phyloP scores from a whole-genome alignment of 2,329 filamentous ascomycete species.

The Metarhizium album region DNA sequence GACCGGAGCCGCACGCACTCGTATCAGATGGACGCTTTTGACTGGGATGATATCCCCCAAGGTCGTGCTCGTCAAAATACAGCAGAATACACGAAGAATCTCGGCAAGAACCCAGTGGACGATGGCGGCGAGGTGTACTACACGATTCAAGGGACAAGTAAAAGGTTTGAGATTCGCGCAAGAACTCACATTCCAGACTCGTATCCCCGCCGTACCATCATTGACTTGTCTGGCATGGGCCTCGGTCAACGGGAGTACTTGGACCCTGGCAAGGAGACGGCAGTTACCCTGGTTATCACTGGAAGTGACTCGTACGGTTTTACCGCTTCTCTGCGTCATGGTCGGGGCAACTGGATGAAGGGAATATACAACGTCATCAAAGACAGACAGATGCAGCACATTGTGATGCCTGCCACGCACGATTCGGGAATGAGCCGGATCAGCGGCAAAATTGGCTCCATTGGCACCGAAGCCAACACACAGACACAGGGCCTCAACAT shows the following conservation, averaged over 20 bases:
- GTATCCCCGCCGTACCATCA: constrained; percentile 16
- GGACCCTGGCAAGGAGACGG: constrained; percentile 18
- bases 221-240: constrained; percentile 21
- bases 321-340: constrained; percentile 18
- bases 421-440: constrained; percentile 37
- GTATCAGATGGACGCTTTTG: constrained; percentile 21
- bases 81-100: constrained; percentile 15
- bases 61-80: constrained; percentile 20
- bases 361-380: constrained; percentile 21
- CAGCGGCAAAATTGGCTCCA: constrained; percentile 20
- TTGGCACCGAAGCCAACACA: constrained; percentile 29
- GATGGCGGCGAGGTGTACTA: constrained; percentile 23
- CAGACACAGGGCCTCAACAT: constrained; percentile 34
- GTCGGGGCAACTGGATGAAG: constrained; percentile 22
- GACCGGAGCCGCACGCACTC: constrained; percentile 16
- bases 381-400: constrained; percentile 29
- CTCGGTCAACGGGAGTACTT: constrained; percentile 23
- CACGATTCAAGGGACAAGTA: constrained; percentile 18
- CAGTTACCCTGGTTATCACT: constrained; percentile 24
- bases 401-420: constrained; percentile 37
- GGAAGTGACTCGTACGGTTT: constrained; percentile 23
- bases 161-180: constrained; percentile 19
- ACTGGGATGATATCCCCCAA: constrained; percentile 23
- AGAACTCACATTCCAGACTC: constrained; percentile 19
- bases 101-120: constrained; percentile 11